These are phyloP conservation scores for Macrophomina pseudophaseolina DNA, from an alignment of 2,329 filamentous ascomycete species.

Conservation along the genomic window DNA sequence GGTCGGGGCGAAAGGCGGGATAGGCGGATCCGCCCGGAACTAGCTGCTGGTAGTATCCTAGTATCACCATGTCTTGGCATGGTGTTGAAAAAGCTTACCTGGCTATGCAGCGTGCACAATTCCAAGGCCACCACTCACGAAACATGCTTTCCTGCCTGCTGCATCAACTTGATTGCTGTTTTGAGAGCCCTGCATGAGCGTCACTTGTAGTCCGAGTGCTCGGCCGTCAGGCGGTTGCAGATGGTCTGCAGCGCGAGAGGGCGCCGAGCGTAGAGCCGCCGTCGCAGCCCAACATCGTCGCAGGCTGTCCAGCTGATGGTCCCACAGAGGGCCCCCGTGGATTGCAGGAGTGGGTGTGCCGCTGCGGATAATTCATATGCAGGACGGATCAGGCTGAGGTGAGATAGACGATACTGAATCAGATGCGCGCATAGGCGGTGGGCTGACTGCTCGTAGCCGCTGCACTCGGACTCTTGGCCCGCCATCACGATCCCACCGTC, in stretches of 20 bases:
- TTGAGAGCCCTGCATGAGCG: neutral
- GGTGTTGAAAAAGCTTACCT: constrained; percentile 20
- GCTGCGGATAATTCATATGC: neutral
- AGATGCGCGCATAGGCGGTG: neutral
- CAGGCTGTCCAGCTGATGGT: constrained; percentile 7
- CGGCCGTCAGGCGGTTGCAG: constrained; percentile 5
- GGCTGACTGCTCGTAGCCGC: constrained; percentile 16
- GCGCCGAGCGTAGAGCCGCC: neutral
- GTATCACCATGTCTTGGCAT: constrained; percentile 16
- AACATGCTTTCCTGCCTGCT: neutral
- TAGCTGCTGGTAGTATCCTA: neutral
- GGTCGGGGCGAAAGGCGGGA: neutral
- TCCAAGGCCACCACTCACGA: neutral
- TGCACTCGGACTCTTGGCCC: neutral
- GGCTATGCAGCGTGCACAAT: neutral
- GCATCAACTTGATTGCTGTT: neutral
- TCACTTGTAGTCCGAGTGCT: neutral
- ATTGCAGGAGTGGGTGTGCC: neutral
- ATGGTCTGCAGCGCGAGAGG: neutral
- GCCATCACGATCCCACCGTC: neutral
- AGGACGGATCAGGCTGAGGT: constrained; percentile 1
- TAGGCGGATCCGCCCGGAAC: constrained; percentile 5
- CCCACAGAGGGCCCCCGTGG: neutral
- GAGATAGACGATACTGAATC: neutral
- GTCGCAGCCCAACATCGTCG: constrained; percentile 6